Evolutionary conservation across 768 basidiomycete species (phyloP).

Genomic region (Amanita fuliginea): DNA sequence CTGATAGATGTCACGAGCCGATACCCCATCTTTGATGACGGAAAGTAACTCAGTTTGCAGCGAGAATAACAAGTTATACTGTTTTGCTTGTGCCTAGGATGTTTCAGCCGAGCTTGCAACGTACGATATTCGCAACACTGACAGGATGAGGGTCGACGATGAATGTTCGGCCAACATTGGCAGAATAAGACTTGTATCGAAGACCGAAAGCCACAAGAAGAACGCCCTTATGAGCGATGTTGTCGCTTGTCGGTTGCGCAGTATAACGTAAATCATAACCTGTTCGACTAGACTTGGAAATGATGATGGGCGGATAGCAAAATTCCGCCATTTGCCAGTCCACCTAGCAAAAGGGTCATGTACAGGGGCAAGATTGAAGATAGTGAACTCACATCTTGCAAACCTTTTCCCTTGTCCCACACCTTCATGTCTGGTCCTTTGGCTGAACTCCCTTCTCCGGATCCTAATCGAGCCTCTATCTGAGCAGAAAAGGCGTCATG

Average conservation of each 20-base stretch:
- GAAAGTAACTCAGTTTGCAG: constrained; percentile 69
- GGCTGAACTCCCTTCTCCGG: constrained; percentile 62
- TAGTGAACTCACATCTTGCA: constrained; percentile 53
- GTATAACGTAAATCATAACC: constrained; percentile 86
- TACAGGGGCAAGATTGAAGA: constrained; percentile 2
- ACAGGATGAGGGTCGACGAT: constrained; percentile 92
- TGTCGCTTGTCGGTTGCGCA: constrained; percentile 76
- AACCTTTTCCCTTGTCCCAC: constrained; percentile 70
- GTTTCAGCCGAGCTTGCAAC: not conserved
- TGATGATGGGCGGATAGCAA: constrained; percentile 92
- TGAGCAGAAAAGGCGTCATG: constrained; percentile 80
- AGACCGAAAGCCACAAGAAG: constrained; percentile 81
- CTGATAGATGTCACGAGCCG: constrained; percentile 74
- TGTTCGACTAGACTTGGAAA: constrained; percentile 72
- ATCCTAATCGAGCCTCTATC: constrained; percentile 83
- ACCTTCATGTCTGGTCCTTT: constrained; percentile 90
- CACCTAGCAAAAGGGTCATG: constrained; percentile 33
- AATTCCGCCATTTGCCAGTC: constrained; percentile 91
- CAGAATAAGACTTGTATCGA: constrained; percentile 87
- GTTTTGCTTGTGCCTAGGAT: constrained; percentile 78
- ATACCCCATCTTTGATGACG: constrained; percentile 69
- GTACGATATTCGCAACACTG: constrained; percentile 9
- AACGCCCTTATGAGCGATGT: constrained; percentile 81
- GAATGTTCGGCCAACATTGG: constrained; percentile 88
- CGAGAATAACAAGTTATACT: constrained; percentile 69